phyloP scores from a whole-genome alignment of 2,329 filamentous ascomycete species.

The Teratosphaeria gauchensis region DNA sequence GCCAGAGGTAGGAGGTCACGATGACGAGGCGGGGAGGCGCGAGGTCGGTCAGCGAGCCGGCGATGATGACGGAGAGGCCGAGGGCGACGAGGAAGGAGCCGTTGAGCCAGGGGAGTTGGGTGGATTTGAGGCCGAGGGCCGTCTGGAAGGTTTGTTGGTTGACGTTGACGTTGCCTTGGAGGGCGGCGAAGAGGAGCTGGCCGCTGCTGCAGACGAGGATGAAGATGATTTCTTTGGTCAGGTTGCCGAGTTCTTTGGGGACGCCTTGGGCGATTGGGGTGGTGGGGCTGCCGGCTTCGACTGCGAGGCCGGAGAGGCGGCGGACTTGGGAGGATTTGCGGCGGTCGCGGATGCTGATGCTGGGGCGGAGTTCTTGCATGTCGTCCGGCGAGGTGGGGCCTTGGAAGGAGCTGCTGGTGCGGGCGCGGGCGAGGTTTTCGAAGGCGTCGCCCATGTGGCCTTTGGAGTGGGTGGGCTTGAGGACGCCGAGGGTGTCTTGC shows the following conservation, averaged over 20 bases:
- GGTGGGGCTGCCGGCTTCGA: neutral
- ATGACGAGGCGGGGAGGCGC: conserved; percentile 33
- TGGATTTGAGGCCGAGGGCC: conserved; percentile 31
- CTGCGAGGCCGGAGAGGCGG: neutral
- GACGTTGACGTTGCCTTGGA: conserved; percentile 33
- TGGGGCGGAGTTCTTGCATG: conserved; percentile 5
- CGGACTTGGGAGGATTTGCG: conserved; percentile 1
- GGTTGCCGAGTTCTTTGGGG: conserved; percentile 32
- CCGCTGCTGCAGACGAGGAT: conserved; percentile 35
- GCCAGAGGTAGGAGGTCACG: conserved; percentile 35
- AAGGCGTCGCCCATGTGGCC: conserved; percentile 12
- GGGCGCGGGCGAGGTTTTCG: conserved; percentile 10
- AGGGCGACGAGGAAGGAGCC: conserved; percentile 34
- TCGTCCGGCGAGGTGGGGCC: conserved; percentile 2
- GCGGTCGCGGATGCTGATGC: conserved; percentile 1
- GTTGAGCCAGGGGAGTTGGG: conserved; percentile 34
- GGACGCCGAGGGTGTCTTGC: neutral
- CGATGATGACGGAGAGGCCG: conserved; percentile 33
- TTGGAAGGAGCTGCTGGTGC: conserved; percentile 5
- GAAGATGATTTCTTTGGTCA: conserved; percentile 32
- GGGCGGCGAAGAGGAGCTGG: conserved; percentile 34
- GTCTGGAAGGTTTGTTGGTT: conserved; percentile 29
- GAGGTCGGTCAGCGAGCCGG: conserved; percentile 32
- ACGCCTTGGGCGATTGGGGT: conserved; percentile 10
- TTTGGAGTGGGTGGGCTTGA: conserved; percentile 1